Evolutionary conservation across 1,284 basidiomycete genomes (phyloP).

Genomic region (Tilletiopsis washingtonensis): DNA sequence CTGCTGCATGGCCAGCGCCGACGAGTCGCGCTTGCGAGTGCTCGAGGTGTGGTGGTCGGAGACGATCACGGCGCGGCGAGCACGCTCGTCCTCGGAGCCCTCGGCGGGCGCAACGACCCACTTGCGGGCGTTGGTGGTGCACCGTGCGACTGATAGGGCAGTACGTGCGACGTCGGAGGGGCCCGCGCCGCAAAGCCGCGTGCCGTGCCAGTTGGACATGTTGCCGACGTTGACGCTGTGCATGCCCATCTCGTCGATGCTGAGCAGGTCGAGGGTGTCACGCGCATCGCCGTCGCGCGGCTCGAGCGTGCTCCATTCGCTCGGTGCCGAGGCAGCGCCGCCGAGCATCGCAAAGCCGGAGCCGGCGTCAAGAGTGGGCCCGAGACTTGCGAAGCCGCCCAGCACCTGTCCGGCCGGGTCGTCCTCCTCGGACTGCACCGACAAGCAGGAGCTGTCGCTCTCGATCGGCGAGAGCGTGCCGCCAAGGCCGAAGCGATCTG

Average conservation of each 20-base stretch:
- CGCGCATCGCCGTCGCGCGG: slow-evolving; percentile 18
- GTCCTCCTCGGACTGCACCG: not conserved
- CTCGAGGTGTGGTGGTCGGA: slow-evolving; percentile 23
- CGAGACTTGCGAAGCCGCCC: slow-evolving; percentile 18
- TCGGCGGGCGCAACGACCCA: slow-evolving; percentile 26
- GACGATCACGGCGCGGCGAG: slow-evolving; percentile 24
- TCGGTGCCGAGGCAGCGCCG: not conserved
- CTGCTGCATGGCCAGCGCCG: not conserved
- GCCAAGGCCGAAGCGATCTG: not conserved
- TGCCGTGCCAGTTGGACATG: slow-evolving; percentile 35
- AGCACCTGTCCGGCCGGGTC: too few species aligned
- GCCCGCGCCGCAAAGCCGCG: slow-evolving; percentile 9
- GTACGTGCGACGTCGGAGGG: not conserved
- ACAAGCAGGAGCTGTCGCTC: not conserved
- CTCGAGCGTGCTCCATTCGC: slow-evolving; percentile 3
- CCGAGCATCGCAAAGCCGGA: slow-evolving; percentile 4
- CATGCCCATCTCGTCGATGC: slow-evolving; percentile 37
- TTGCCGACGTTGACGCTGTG: slow-evolving; percentile 38
- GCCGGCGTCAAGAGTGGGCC: too few species aligned
- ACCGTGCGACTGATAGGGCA: slow-evolving; percentile 28
- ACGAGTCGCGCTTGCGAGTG: slow-evolving; percentile 1
- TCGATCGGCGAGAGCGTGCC: not conserved
- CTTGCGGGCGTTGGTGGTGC: slow-evolving; percentile 19
- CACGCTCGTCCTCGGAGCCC: not conserved
- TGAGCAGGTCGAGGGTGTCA: slow-evolving; percentile 33